phyloP scores from a whole-genome alignment of 2,329 filamentous ascomycete genomes.

The Paecilomyces sp. region DNA sequence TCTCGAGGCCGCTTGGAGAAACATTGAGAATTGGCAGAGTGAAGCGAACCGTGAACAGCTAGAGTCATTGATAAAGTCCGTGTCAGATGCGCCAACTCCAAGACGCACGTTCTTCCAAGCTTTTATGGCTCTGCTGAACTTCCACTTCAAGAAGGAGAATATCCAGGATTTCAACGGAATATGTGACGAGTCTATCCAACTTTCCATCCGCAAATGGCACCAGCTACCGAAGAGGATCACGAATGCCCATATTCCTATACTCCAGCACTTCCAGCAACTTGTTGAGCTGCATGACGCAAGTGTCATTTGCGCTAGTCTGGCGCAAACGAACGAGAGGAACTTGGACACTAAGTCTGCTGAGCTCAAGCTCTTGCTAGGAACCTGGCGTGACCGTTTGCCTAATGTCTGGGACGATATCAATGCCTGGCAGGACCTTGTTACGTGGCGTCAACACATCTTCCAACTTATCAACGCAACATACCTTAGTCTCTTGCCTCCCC shows the following conservation, averaged over 20 bases:
- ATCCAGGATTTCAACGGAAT: conserved; percentile 76
- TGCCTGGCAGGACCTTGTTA: conserved; percentile 98
- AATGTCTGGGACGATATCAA: conserved; percentile 99
- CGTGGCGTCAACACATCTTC: conserved; percentile 98
- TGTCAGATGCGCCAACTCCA: conserved; percentile 95
- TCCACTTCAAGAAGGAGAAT: conserved; percentile 81
- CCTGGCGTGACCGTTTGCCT: conserved; percentile 90
- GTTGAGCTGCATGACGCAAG: conserved; percentile 97
- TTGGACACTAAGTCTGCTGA: conserved; percentile 92
- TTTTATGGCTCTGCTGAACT: conserved; percentile 93
- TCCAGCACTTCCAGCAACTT: conserved; percentile 96
- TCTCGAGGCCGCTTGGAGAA: conserved; percentile 90
- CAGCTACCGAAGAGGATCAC: conserved; percentile 92
- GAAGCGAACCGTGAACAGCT: conserved; percentile 80
- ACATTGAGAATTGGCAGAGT: conserved; percentile 89
- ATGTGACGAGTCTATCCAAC: conserved; percentile 93
- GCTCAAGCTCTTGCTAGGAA: conserved; percentile 84
- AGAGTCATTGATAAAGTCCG: conserved; percentile 88
- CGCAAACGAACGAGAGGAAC: conserved; percentile 74
- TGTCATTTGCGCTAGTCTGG: conserved; percentile 86
- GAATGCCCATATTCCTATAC: conserved; percentile 85
- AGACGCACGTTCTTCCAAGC: conserved; percentile 94
- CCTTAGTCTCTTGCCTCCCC: conserved; percentile 71
- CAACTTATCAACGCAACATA: conserved; percentile 94
- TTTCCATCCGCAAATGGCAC: conserved; percentile 98